Conservation (phyloP, 2,329 filamentous ascomycete genomes). For the Diaporthe aspalathi region DNA sequence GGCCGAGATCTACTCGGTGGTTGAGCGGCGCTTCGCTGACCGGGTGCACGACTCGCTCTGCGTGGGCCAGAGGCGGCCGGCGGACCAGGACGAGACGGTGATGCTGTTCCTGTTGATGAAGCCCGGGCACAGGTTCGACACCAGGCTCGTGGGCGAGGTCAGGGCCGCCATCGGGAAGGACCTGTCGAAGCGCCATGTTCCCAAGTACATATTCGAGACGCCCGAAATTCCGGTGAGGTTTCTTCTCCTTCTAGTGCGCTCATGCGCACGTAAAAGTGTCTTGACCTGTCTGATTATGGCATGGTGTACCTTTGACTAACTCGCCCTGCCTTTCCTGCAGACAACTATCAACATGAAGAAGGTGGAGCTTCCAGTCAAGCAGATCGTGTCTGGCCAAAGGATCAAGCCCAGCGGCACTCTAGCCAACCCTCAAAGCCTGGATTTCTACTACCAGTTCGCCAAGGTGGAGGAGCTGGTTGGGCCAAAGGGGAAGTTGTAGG, state of each 20-base stretch:
- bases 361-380: slow-evolving; percentile 85
- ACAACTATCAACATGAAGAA: slow-evolving; percentile 88
- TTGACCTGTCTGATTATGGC: not conserved
- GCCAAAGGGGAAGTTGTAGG: slow-evolving; percentile 60
- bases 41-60: slow-evolving; percentile 79
- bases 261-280: not conserved
- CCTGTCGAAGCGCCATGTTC: slow-evolving; percentile 79
- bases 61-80: slow-evolving; percentile 78
- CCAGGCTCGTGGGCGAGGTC: slow-evolving; percentile 65
- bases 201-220: slow-evolving; percentile 82
- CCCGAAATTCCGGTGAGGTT: slow-evolving; percentile 83
- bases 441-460: slow-evolving; percentile 84
- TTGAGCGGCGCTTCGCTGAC: slow-evolving; percentile 73
- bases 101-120: slow-evolving; percentile 68
- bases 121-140: slow-evolving; percentile 67
- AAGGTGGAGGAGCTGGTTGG: slow-evolving; percentile 71
- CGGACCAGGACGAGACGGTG: slow-evolving; percentile 65
- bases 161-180: slow-evolving; percentile 74
- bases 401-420: slow-evolving; percentile 83
- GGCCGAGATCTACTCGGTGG: slow-evolving; percentile 81
- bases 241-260: not conserved
- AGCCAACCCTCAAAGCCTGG: slow-evolving; percentile 78
- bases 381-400: slow-evolving; percentile 80
- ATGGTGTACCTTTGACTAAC: not conserved
- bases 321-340: slow-evolving; percentile 51